Conservation (phyloP, 2,329 filamentous ascomycete genomes). For the Neofusicoccum cordaticola region DNA sequence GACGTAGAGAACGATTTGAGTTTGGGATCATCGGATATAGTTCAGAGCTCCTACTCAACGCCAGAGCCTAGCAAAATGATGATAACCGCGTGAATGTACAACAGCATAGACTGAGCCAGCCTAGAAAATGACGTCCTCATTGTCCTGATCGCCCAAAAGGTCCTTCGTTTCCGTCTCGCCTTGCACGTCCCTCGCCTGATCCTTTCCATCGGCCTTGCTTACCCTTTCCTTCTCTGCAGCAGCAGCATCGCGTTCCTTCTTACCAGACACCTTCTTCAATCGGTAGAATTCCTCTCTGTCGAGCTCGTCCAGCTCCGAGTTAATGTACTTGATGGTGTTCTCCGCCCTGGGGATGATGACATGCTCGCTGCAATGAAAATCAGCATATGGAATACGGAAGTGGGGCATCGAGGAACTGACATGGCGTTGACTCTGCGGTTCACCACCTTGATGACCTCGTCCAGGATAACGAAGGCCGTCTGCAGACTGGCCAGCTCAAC, state of each 20-base stretch:
- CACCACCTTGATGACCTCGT: conserved; percentile 99
- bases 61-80: background rate
- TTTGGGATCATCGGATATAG: background rate
- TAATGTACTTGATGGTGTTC: conserved; percentile 99
- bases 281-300: conserved; percentile 98
- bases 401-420: conserved; percentile 49
- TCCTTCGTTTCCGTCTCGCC: conserved; percentile 53
- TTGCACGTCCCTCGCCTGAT: conserved; percentile 19
- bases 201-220: conserved; percentile 34
- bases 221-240: conserved; percentile 43
- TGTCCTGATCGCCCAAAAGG: conserved; percentile 71
- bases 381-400: background rate
- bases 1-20: background rate
- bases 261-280: conserved; percentile 85
- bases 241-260: conserved; percentile 56
- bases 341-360: conserved; percentile 97
- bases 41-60: background rate
- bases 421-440: conserved; percentile 98
- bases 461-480: conserved; percentile 95
- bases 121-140: conserved; percentile 83
- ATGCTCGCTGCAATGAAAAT: conserved; percentile 60
- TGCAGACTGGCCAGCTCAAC: conserved; percentile 93
- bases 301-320: conserved; percentile 94
- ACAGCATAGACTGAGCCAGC: background rate
- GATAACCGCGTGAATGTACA: background rate